Base-by-base conservation (phyloP, 2,329 filamentous ascomycete genomes). In the Drechslera avenae region DNA sequence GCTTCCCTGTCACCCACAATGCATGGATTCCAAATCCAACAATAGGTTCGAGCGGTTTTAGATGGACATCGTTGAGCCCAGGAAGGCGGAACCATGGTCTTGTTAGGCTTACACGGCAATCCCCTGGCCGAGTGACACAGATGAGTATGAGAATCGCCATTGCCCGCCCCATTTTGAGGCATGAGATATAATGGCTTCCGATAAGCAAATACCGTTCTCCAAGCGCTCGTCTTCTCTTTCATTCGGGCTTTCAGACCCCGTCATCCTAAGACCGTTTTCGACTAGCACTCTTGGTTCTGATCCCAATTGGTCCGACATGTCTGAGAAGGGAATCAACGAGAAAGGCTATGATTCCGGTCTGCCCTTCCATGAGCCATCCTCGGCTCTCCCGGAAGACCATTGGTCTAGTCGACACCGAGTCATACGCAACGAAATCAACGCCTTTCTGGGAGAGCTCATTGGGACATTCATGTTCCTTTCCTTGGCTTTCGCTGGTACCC, bases 391-490 rank as follows among this genome's bases (percentile, higher is more conserved):
- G 9, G 54, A 60, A 16, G 32, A 37, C 17, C 18, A 30, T 28
- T 28, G 26, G 26, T 28, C 26, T 6, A 39, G 33, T 3, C 33
- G 30, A 1, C 26, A 44, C 30, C 52, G 60, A 12, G 19, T 21
- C 23, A 5, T 64, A 26, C 59, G 61, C 4, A 57, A 52, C 7
- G 67, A 68, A 33, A 16, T 59, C 9, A 48, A 57, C 2, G 63
- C 66, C 9, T 67, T 68, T 33, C 33, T 76, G 5, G 77, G 77
- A 30, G 77, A 79, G 46, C 75, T 78, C 45, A 68, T 75, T 39
- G 77, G 77, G 36, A 77, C 76, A 0, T 76, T 78, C 56, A 70
- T 79, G 54, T 79, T 79, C 60, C 66, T 79, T 17, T 68, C 63
- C 26, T 56, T 72, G 30, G 66, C 68, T 3, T 71, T 71, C 42